phyloP scores from a whole-genome alignment of 2,329 filamentous ascomycete genomes.

The Sclerotinia borealis region DNA sequence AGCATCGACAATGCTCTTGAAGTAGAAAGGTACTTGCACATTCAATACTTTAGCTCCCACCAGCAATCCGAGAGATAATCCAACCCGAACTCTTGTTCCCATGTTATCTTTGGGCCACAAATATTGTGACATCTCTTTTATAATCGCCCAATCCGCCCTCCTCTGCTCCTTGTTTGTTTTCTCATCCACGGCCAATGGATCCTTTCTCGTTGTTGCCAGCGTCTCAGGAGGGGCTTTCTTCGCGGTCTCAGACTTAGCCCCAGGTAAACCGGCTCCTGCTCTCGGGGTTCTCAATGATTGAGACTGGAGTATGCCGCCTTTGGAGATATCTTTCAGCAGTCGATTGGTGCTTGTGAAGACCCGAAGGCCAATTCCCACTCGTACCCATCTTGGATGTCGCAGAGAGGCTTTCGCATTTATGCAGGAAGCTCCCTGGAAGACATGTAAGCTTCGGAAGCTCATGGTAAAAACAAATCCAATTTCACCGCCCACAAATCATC shows the following conservation, averaged over 20 bases:
- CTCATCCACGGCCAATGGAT: slow-evolving; percentile 58
- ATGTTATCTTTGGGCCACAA: slow-evolving; percentile 89
- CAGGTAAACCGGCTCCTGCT: slow-evolving; percentile 21
- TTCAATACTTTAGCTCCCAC: slow-evolving; percentile 92
- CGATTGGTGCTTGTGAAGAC: slow-evolving; percentile 29
- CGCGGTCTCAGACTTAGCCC: slow-evolving; percentile 23
- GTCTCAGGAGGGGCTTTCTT: slow-evolving; percentile 19
- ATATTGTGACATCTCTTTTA: slow-evolving; percentile 95
- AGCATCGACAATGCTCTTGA: slow-evolving; percentile 93
- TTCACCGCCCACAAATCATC: slow-evolving; percentile 17
- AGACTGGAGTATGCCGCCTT: slow-evolving; percentile 17
- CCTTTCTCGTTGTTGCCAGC: slow-evolving; percentile 33
- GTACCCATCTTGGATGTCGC: slow-evolving; percentile 21
- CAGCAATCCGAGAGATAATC: slow-evolving; percentile 74
- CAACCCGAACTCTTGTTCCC: slow-evolving; percentile 77
- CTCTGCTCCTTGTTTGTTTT: slow-evolving; percentile 79
- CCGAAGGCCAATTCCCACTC: slow-evolving; percentile 21
- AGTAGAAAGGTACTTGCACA: slow-evolving; percentile 98
- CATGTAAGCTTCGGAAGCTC: slow-evolving; percentile 27
- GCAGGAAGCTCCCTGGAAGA: slow-evolving; percentile 28
- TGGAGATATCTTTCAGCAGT: slow-evolving; percentile 21
- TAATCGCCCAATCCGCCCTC: slow-evolving; percentile 96
- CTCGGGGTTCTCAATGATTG: slow-evolving; percentile 21
- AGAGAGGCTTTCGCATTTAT: slow-evolving; percentile 22
- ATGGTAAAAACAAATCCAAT: slow-evolving; percentile 19